Conservation (phyloP, 352 stramenopile genomes). For the Phytophthora constricta region DNA sequence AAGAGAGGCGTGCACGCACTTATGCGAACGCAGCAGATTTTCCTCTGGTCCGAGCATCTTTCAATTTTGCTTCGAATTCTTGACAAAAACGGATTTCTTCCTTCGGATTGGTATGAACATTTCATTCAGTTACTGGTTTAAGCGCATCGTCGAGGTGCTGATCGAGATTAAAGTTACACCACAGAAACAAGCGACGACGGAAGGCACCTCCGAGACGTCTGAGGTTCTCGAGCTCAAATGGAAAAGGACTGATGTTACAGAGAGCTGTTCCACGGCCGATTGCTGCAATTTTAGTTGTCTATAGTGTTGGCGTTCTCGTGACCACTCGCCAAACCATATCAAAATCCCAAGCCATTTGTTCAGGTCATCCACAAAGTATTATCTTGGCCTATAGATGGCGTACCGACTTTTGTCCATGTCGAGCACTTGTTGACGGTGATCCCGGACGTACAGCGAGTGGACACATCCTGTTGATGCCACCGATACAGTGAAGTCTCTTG, state of each 20-base stretch:
- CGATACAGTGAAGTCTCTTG: constrained; percentile 20
- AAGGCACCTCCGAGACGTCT: background rate
- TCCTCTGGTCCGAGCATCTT: constrained; percentile 32
- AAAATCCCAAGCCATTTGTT: constrained; percentile 18
- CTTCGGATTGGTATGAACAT: constrained; percentile 46
- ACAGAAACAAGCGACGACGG: background rate
- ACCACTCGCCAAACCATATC: constrained; percentile 15
- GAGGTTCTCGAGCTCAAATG: background rate
- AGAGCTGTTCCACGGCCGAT: background rate
- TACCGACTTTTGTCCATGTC: constrained; percentile 30
- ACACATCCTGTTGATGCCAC: constrained; percentile 27
- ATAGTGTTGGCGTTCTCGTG: constrained; percentile 14
- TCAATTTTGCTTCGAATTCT: constrained; percentile 49
- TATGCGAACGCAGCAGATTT: constrained; percentile 38
- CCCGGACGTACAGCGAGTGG: constrained; percentile 36
- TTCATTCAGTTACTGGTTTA: constrained; percentile 48
- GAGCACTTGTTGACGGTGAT: constrained; percentile 33
- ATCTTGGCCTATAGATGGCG: constrained; percentile 32
- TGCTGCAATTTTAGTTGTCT: background rate
- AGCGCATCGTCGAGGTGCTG: constrained; percentile 37
- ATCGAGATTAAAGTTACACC: constrained; percentile 20
- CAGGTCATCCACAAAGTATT: constrained; percentile 33
- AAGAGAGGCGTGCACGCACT: constrained; percentile 41
- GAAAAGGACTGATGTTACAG: background rate
- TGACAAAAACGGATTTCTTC: constrained; percentile 27